phyloP scores from a whole-genome alignment of 805 yeast species.

The Yueomyces sinensis region DNA sequence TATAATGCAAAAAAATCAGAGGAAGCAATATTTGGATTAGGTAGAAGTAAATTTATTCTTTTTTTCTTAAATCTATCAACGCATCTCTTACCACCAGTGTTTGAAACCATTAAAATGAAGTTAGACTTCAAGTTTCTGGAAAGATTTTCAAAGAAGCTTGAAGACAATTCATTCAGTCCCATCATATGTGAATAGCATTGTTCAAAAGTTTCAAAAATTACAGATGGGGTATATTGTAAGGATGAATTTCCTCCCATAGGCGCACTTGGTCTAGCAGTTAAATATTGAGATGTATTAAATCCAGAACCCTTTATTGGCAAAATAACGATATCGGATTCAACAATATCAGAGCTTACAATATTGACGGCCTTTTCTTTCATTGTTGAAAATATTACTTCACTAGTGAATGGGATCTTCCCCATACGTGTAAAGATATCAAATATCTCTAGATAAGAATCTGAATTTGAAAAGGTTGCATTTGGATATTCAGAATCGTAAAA shows the following conservation, averaged over 20 bases:
- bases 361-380: conserved; percentile 18
- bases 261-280: too few species aligned
- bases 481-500: conserved; percentile 7
- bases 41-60: conserved; percentile 10
- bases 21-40: conserved; percentile 14
- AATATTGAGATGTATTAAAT: conserved; percentile 4
- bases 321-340: conserved; percentile 10
- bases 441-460: conserved; percentile 22
- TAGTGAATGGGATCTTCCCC: conserved; percentile 46
- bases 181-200: conserved; percentile 17
- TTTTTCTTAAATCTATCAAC: conserved; percentile 13
- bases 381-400: conserved; percentile 35
- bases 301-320: conserved; percentile 19
- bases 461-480: conserved; percentile 13
- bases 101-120: conserved; percentile 14
- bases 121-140: conserved; percentile 10
- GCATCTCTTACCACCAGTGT: conserved; percentile 11
- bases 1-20: conserved; percentile 20
- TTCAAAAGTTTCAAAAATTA: conserved; percentile 13
- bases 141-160: conserved; percentile 13
- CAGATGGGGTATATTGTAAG: conserved; percentile 5
- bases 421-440: conserved; percentile 25
- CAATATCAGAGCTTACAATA: conserved; percentile 8
- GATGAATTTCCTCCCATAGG: conserved; percentile 7
- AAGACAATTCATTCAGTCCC: conserved; percentile 19